phyloP scores from a whole-genome alignment of 2,329 filamentous ascomycete genomes.

The Colletotrichum brevisporum region DNA sequence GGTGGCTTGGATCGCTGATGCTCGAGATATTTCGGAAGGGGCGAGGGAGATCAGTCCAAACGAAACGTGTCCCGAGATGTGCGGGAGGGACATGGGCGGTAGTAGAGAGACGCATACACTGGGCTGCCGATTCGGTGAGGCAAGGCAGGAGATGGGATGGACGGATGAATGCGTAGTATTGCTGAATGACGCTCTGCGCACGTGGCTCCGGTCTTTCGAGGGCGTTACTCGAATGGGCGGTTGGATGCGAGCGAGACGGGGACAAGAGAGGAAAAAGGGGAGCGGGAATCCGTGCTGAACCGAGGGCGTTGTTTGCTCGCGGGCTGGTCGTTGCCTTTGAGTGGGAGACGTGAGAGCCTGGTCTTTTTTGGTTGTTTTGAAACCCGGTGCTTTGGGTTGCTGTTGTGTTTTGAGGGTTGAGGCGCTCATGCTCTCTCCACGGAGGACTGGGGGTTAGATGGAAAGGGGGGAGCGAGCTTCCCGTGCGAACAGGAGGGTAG shows the following conservation, averaged over 20 bases:
- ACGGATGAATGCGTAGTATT: neutral
- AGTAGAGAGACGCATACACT: neutral
- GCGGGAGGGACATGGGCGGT: slow-evolving; percentile 1
- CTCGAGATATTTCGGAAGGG: neutral
- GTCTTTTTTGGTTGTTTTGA: no score
- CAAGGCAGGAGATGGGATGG: slow-evolving; percentile 8
- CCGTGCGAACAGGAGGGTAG: no score
- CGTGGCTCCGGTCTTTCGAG: neutral
- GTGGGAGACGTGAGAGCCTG: neutral
- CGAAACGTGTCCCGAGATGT: slow-evolving; percentile 34
- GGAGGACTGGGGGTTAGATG: no score
- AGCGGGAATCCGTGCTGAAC: slow-evolving; percentile 21
- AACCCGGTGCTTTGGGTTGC: no score
- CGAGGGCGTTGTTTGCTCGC: neutral
- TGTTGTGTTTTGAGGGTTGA: no score
- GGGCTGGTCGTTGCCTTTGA: neutral
- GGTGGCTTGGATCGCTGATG: slow-evolving; percentile 18
- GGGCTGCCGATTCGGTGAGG: neutral
- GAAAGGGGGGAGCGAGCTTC: no score
- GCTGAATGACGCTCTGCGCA: slow-evolving; percentile 18
- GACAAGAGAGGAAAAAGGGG: neutral
- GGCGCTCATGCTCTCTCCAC: no score
- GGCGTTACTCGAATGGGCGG: slow-evolving; percentile 11
- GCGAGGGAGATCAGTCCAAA: slow-evolving; percentile 38
- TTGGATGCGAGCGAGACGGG: slow-evolving; percentile 13